A percentile compares a stretch with the other conserved stretches of the same genome.
phyloP scores from a whole-genome alignment of 2,329 filamentous ascomycete species.

The Calycina herbarum region DNA sequence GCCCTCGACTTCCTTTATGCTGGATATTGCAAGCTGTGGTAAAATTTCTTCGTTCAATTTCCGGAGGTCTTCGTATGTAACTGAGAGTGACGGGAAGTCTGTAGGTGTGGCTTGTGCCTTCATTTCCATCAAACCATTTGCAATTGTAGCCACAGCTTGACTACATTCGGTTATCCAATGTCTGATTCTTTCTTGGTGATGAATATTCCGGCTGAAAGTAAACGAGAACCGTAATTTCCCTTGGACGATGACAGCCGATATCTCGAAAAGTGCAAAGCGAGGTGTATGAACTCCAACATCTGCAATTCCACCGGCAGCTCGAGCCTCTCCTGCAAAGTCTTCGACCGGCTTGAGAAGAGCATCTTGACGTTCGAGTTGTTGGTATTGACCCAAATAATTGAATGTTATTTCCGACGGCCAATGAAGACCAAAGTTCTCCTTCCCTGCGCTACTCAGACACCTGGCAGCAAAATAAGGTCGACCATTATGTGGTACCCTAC shows the following conservation, averaged over 20 bases:
- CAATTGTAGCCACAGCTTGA: constrained; percentile 19
- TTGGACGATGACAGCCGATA: constrained; percentile 22
- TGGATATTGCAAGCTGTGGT: constrained; percentile 1
- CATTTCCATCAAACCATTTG: neutral
- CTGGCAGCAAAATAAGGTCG: constrained; percentile 42
- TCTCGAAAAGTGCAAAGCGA: constrained; percentile 24
- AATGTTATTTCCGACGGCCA: constrained; percentile 47
- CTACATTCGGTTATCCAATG: constrained; percentile 19
- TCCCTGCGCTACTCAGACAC: constrained; percentile 36
- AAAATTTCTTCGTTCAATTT: constrained; percentile 1
- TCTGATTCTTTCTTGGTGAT: constrained; percentile 20
- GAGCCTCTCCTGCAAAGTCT: constrained; percentile 17
- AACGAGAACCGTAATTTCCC: constrained; percentile 24
- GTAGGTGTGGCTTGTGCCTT: constrained; percentile 10
- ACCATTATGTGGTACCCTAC: constrained; percentile 40
- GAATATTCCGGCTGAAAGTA: constrained; percentile 22
- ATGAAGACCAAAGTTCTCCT: constrained; percentile 25
- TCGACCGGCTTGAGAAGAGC: constrained; percentile 34
- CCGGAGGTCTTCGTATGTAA: constrained; percentile 10
- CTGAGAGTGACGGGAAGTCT: constrained; percentile 22
- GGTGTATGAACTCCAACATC: constrained; percentile 19
- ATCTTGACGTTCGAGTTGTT: constrained; percentile 45
- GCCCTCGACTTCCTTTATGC: constrained; percentile 16
- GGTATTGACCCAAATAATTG: constrained; percentile 49
- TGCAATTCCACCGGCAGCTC: constrained; percentile 13